A percentile compares a stretch with the other conserved stretches of the same genome.
Conservation (phyloP, 192 early-diverging fungal genomes). For the Backusella macrospora region DNA sequence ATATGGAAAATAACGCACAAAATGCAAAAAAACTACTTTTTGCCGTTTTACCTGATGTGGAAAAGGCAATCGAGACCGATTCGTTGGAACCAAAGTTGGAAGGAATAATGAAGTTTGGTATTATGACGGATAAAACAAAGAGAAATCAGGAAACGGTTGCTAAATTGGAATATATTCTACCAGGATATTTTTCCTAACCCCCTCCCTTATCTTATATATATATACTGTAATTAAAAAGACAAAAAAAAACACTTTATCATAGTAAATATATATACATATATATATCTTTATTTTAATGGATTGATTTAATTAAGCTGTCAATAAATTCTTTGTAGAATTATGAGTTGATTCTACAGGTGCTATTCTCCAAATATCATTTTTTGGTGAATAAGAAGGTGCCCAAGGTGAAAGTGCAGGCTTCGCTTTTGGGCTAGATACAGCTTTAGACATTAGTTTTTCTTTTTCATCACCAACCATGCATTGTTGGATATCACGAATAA, state of each 20-base stretch:
- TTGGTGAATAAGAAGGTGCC: constrained; percentile 17
- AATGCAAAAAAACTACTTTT: constrained; percentile 82
- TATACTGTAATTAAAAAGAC: too few species aligned
- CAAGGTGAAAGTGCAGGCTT: constrained; percentile 14
- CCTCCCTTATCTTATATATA: too few species aligned
- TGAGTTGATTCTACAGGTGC: background rate
- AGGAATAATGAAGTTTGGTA: constrained; percentile 81
- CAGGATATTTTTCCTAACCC: constrained; percentile 63
- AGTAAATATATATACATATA: too few species aligned
- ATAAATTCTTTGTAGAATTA: constrained; percentile 3
- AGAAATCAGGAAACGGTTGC: constrained; percentile 63
- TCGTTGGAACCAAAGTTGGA: constrained; percentile 64
- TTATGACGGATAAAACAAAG: constrained; percentile 81
- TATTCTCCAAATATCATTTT: constrained; percentile 17
- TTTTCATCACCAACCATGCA: background rate
- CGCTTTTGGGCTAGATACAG: background rate
- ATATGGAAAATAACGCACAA: constrained; percentile 79
- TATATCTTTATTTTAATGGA: too few species aligned
- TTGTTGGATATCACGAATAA: constrained; percentile 1
- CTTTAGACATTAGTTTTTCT: background rate
- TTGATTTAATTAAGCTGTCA: background rate
- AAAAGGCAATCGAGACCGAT: constrained; percentile 58
- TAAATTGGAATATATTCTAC: constrained; percentile 85
- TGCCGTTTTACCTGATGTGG: constrained; percentile 76
- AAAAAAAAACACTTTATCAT: too few species aligned